Evolutionary conservation across 768 basidiomycete species (phyloP), one percentile per base, ranked within the genome.

Genomic region (Boletus edulis): DNA sequence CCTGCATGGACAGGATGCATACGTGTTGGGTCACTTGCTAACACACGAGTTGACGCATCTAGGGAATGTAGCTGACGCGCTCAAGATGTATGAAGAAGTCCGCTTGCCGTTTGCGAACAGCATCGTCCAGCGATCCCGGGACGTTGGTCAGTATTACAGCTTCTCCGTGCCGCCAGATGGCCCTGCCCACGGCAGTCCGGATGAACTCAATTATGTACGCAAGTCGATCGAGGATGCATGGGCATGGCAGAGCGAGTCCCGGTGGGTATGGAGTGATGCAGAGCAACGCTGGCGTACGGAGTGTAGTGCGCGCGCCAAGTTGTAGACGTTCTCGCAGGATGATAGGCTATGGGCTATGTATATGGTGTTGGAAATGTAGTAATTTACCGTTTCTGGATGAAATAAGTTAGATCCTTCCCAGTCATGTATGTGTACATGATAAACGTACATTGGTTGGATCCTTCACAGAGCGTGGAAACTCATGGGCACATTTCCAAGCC

Each of bases 81-180:
- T 76, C 18, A 60, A 62, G 31, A 61, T 52, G 17, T 77, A 74
- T 53, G 67, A 76, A 51, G 43, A 60, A 11, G 52, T 69, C 11
- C 67, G 75, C 14, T 62, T 69, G 8, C 67, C 74, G 14, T 66
- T 70, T 42, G 58, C 65, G 7, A 67, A 71, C 29, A 15, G 27
- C 17, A 41, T 74, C 37, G 56, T 61, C 20, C 37, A 53, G 27
- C 51, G 42, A 15, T 66, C 69, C 4, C 49, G 46, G 18, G 38
- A 58, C n/a, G 47, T 55, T 0, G 72, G 72, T 4, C 24, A 55
- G 17, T 51, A 68, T 51, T 71, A 64, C 43, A 48, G 59, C 31
- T 66, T 72, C 39, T 43, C 41, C 3, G 18, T 14, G 14, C 18
- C 31, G 0, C 48, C 55, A 22, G 51, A 57, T 8, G 45, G 35